Evolutionary conservation across 2,329 filamentous ascomycete genomes (phyloP), one percentile per base, ranked within the genome.

Genomic region (Pezizomycotina sp.): DNA sequence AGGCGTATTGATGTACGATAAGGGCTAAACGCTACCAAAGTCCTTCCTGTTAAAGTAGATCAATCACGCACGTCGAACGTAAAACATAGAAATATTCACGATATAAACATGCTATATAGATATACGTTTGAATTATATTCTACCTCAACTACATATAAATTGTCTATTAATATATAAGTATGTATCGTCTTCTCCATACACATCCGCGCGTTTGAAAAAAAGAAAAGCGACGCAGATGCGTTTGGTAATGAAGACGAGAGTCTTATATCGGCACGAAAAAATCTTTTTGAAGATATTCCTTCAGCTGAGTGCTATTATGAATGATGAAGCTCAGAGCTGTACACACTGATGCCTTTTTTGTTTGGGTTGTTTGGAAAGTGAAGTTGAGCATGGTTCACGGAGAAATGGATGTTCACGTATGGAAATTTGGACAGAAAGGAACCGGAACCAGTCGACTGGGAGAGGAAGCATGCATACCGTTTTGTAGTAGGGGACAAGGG

Each of bases 161-260:
- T n/a, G n/a, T n/a, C n/a, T n/a, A n/a, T n/a, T n/a, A n/a, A n/a
- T 14, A 6, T 21, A 10, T 30, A 38, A 22, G 44, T 36, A 62
- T 71, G 65, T 71, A 58, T 60, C 64, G 66, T 60, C 58, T 60
- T 65, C 66, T 72, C 65, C 69, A 74, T 74, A 66, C 69, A 73
- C 67, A 62, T 56, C 60, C 60, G 58, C 62, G 65, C 58, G 60
- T 67, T 57, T 51, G 60, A 57, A 53, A 48, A 47, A 46, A 50
- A 62, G 59, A 59, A 60, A 58, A 58, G 59, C 64, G n/a, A 21
- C 27, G 31, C 36, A 29, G 33, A 44, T 21, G 41, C 72, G 69
- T 70, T 74, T 75, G 70, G 70, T 75, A 74, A 74, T 73, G 55
- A 44, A 36, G 61, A 60, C 52, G 52, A 60, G 54, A 55, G 48